Base-by-base conservation (phyloP, 345 rosid species). In the Erysimum cheiranthoides region DNA sequence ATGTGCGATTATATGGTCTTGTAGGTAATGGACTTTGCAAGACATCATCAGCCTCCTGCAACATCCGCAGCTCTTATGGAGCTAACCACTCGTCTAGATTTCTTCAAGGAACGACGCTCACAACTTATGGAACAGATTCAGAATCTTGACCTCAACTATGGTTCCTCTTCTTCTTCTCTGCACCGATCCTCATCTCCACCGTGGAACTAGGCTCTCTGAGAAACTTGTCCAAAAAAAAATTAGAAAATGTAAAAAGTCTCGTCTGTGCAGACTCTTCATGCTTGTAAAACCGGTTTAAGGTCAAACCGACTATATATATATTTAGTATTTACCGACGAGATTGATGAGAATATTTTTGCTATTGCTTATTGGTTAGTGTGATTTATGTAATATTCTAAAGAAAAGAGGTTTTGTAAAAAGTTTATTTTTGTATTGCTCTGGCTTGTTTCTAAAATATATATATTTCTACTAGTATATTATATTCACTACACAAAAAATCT, bases 111-210 rank as follows among this genome's bases (percentile, higher is more conserved):
- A 85, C 82, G 96, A 78, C 92, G 98, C 27, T 90, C 98, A 21
- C 96, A 94, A 77, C 89, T 94, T 8, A 94, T 94, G 92, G 95
- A 92, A 74, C 98, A 94, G 78, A 95, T 94, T 67, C 93, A 92
- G 78, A 92, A 86, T 80, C 98, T 94, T 53, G 97, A 92, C 81
- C 78, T 85, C 68, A 92, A 89, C 80, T 89, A 94, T 30, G 97
- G 93, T 16, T 68, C 79, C 3, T 81, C 89, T 21, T 83, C 93
- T 31, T 83, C 96, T 25, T 84, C 93, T 1, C 88, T 64, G 73
- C 91, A 85, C 71, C 85, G 85, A 79, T 87, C 96, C 6, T 82
- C 95, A 46, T 90, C 98, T 16, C 98, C 96, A 1, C 89, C 97
- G 0, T 94, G 97, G 96, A 94, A 86, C 73, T 94, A 82, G 52